These are phyloP conservation scores for Eucalyptus fibrosa DNA, from an alignment of 345 rosid species.

Conservation along the genomic window DNA sequence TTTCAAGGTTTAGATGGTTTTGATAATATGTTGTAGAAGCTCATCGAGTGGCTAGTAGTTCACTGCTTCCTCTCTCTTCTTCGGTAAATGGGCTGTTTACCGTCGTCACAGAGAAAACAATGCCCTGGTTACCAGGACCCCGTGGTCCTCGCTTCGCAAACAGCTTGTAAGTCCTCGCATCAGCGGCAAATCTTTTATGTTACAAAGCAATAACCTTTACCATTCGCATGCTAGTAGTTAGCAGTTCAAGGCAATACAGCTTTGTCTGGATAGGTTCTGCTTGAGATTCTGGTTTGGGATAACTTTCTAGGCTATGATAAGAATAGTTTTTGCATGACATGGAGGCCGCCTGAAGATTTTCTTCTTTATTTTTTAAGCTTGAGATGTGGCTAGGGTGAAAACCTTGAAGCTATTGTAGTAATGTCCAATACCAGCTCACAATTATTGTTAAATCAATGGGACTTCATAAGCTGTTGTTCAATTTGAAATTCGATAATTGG, in stretches of 20 bases:
- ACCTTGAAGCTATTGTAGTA: background rate
- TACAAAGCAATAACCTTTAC: background rate
- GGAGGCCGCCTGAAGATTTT: background rate
- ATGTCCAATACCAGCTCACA: background rate
- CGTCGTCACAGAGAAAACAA: constrained; percentile 12
- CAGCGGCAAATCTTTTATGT: background rate
- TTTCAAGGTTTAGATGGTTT: constrained; percentile 12
- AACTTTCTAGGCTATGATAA: background rate
- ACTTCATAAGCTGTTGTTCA: background rate
- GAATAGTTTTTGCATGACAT: background rate
- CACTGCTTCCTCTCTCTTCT: background rate
- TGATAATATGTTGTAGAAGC: constrained; percentile 1
- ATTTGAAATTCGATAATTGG: background rate
- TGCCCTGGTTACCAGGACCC: constrained; percentile 21
- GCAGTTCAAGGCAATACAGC: background rate
- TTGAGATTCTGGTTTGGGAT: background rate
- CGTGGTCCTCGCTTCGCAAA: constrained; percentile 20
- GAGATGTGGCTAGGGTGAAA: background rate
- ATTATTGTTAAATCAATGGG: background rate
- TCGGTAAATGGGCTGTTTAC: constrained; percentile 32
- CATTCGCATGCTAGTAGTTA: background rate
- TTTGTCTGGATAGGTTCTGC: background rate
- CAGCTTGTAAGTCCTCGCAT: constrained; percentile 22
- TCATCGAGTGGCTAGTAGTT: background rate
- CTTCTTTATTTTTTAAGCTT: background rate